Percentiles rank a stretch among this genome's conserved stretches.
These are phyloP conservation scores for Xylaria flabelliformis DNA, from an alignment of 495 filamentous ascomycete species.

Conservation along the genomic window DNA sequence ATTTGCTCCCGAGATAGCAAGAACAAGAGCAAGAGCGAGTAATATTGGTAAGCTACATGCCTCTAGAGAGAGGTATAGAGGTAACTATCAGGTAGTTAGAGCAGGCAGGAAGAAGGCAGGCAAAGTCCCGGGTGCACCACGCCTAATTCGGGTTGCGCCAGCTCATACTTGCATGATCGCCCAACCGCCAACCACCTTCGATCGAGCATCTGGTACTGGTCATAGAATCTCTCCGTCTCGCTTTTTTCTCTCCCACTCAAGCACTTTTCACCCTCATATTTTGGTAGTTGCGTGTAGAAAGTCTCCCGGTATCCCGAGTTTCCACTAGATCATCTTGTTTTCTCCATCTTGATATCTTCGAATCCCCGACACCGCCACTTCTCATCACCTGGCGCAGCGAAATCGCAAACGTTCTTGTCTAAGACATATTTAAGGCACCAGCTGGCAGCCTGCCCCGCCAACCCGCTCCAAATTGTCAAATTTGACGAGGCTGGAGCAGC, in stretches of 20 bases:
- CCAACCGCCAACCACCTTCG: conserved; percentile 32
- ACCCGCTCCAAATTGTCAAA: conserved; percentile 4
- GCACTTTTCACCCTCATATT: not conserved
- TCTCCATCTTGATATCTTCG: not conserved
- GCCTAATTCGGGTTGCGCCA: conserved; percentile 30
- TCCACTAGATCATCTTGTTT: not conserved
- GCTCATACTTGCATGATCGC: conserved; percentile 41
- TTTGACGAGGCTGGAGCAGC: conserved; percentile 24
- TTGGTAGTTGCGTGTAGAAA: not conserved
- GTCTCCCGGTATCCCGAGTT: conserved; percentile 1
- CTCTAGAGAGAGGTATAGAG: no score
- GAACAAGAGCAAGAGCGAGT: not conserved
- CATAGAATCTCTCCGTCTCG: not conserved
- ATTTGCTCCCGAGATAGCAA: not conserved
- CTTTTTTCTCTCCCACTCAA: conserved; percentile 17
- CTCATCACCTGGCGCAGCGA: not conserved
- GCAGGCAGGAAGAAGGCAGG: not conserved
- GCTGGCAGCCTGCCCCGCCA: conserved; percentile 14
- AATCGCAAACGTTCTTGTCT: not conserved
- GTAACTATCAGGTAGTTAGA: no score
- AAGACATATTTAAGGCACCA: not conserved
- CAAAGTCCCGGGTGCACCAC: conserved; percentile 13
- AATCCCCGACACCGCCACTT: conserved; percentile 16
- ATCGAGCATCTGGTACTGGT: conserved; percentile 7
- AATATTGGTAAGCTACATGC: not conserved